phyloP scores from a whole-genome alignment of 495 filamentous ascomycete species.

The Diplogelasinospora grovesii region DNA sequence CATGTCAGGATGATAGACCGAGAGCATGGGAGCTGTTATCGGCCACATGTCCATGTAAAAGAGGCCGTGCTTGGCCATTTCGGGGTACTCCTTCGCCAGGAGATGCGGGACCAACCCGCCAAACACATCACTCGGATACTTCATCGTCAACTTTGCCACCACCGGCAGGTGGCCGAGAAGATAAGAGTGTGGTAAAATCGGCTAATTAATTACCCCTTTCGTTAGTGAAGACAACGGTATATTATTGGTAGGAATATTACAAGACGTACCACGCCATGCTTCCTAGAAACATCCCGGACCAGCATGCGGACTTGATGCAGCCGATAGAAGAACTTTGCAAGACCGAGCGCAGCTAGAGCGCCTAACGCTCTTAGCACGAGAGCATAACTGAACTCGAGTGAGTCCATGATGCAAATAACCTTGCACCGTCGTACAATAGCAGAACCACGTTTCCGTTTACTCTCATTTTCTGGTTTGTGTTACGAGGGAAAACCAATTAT shows the following conservation, averaged over 20 bases:
- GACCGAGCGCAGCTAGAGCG: neutral
- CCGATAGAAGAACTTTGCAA: slow-evolving; percentile 18
- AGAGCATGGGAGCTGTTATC: slow-evolving; percentile 27
- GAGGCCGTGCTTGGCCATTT: slow-evolving; percentile 18
- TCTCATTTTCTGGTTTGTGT: too few species aligned
- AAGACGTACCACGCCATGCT: slow-evolving; percentile 24
- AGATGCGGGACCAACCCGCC: slow-evolving; percentile 15
- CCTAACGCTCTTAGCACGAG: slow-evolving; percentile 2
- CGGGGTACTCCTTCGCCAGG: slow-evolving; percentile 19
- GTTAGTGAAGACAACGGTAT: too few species aligned
- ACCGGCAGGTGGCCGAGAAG: slow-evolving; percentile 30
- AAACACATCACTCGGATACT: slow-evolving; percentile 17
- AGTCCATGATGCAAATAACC: too few species aligned
- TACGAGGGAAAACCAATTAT: too few species aligned
- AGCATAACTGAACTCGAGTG: neutral
- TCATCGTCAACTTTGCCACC: slow-evolving; percentile 19
- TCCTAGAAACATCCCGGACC: slow-evolving; percentile 19
- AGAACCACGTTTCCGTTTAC: too few species aligned
- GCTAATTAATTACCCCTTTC: slow-evolving; percentile 9
- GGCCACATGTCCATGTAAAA: slow-evolving; percentile 45
- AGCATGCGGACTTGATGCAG: slow-evolving; percentile 20
- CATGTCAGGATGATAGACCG: slow-evolving; percentile 28
- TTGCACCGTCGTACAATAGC: too few species aligned
- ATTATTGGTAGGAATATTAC: neutral
- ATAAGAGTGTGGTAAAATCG: slow-evolving; percentile 33